Base-by-base conservation (phyloP, 768 basidiomycete species). In the Suillus ampliporus region DNA sequence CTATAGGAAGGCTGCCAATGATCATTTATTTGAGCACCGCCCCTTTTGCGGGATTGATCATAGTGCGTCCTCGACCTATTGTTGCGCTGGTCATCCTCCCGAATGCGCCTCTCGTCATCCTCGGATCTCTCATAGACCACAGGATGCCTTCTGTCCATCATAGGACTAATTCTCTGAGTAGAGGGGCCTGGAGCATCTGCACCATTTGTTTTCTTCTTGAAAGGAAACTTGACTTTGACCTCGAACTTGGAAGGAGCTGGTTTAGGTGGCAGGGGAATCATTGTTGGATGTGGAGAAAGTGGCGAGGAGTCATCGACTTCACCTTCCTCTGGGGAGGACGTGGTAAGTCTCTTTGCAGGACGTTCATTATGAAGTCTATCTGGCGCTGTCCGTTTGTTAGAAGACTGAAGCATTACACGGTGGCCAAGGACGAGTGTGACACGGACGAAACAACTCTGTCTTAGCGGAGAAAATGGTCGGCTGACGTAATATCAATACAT, bases 281-380 rank as follows among this genome's bases (percentile, higher is more conserved):
- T 50, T 57, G 58, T 21, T 64, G 40, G 72, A 65, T 23, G 69
- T 65, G 61, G 56, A 38, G 61, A 51, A 35, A 57, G 64, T 54
- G 67, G 52, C 9, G 65, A 70, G 46, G 74, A 78, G 72, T 92
- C 91, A 76, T 91, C 90, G 54, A 94, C 78, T 68, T 94, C 92
- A 63, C 92, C 92, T 72, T 94, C 92, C 74, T 94, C 92, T 56
- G 91, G 91, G 1, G 90, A 82, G 1, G 76, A 89, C 3, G 88
- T 82, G 10, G 81, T 79, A 21, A 72, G 78, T 48, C 89, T 82
- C 70, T 92, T 92, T 6, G 74, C 41, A 11, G 84, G 80, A 57
- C 89, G 81, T 43, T 76, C 74, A 62, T 79, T 76, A 2, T 78
- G 76, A 51, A 85, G 81, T 15, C 87, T 85, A 53, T 76, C 73